Percentiles rank a stretch among this genome's conserved stretches.
Conservation (phyloP, 163 green algal genomes). For the Scenedesmus sp. region DNA sequence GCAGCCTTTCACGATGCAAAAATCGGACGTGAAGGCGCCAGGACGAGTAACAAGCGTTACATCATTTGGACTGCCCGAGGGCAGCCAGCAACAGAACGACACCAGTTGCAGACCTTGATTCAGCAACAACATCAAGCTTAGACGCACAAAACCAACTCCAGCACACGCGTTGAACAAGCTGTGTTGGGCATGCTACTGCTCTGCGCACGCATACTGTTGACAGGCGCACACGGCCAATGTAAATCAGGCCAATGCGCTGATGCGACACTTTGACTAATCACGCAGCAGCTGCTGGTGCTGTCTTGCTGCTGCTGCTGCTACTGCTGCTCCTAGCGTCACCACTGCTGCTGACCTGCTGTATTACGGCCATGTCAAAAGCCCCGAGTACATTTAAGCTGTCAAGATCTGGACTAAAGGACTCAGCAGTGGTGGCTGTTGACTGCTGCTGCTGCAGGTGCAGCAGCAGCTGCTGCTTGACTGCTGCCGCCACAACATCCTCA, state of each 20-base stretch:
- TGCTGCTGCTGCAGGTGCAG: constrained; percentile 13
- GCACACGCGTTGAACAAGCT: background rate
- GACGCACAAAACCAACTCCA: background rate
- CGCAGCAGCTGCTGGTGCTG: background rate
- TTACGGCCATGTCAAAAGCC: constrained; percentile 19
- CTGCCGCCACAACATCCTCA: background rate
- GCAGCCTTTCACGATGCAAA: background rate
- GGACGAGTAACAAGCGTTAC: background rate
- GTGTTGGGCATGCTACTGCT: background rate
- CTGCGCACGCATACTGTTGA: background rate
- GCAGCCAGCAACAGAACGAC: background rate
- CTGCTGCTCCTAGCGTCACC: background rate
- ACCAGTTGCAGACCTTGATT: background rate
- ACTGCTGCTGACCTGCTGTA: background rate
- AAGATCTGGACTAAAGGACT: background rate
- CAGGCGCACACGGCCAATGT: background rate
- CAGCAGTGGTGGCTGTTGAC: background rate
- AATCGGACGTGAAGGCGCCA: background rate
- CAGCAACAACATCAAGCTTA: background rate
- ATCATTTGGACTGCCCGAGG: background rate
- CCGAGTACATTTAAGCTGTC: background rate
- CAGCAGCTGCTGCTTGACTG: constrained; percentile 9
- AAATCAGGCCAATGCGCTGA: background rate
- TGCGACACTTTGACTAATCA: background rate
- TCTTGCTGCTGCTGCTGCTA: background rate